These are phyloP conservation scores for Luffa aegyptiaca DNA, from an alignment of 306 rosid species.

Conservation along the genomic window DNA sequence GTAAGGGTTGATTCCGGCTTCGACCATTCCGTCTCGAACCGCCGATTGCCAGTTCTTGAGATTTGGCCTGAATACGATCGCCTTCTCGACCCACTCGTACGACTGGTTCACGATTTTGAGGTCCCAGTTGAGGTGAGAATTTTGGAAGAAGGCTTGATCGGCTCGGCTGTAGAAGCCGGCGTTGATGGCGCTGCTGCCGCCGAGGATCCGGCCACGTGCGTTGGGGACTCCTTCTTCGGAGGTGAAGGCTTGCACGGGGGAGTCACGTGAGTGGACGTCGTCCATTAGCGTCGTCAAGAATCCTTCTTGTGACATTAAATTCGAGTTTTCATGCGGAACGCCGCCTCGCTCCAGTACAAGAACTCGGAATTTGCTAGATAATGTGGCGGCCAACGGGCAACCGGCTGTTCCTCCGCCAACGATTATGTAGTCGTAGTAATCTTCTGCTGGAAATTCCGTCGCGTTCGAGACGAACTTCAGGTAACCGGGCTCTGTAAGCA, in stretches of 20 bases:
- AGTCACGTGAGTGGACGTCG: slow-evolving; percentile 24
- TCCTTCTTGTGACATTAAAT: slow-evolving; percentile 70
- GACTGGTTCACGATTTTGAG: slow-evolving; percentile 47
- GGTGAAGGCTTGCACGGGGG: slow-evolving; percentile 56
- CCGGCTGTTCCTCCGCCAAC: slow-evolving; percentile 96
- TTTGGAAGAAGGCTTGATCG: slow-evolving; percentile 36
- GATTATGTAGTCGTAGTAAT: slow-evolving; percentile 78
- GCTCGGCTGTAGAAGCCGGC: slow-evolving; percentile 95
- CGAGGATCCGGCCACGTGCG: slow-evolving; percentile 85
- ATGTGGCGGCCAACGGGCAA: slow-evolving; percentile 80
- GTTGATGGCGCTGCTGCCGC: slow-evolving; percentile 87
- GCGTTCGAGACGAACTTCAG: slow-evolving; percentile 54
- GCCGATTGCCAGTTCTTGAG: slow-evolving; percentile 73
- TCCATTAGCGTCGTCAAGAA: slow-evolving; percentile 52
- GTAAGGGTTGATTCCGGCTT: slow-evolving; percentile 69
- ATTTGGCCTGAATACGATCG: slow-evolving; percentile 54
- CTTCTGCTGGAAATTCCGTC: slow-evolving; percentile 43
- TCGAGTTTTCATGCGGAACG: slow-evolving; percentile 17
- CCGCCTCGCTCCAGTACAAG: slow-evolving; percentile 80
- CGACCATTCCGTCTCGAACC: slow-evolving; percentile 60
- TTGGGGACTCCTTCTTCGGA: slow-evolving; percentile 89
- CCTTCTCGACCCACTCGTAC: slow-evolving; percentile 68
- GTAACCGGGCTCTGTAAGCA: slow-evolving; percentile 25
- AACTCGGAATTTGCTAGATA: slow-evolving; percentile 40
- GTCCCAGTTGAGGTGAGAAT: slow-evolving; percentile 45